Evolutionary conservation across 257 asterid genomes (phyloP), one percentile per base, ranked within the genome.

Genomic region (Thymus quinquecostatus): DNA sequence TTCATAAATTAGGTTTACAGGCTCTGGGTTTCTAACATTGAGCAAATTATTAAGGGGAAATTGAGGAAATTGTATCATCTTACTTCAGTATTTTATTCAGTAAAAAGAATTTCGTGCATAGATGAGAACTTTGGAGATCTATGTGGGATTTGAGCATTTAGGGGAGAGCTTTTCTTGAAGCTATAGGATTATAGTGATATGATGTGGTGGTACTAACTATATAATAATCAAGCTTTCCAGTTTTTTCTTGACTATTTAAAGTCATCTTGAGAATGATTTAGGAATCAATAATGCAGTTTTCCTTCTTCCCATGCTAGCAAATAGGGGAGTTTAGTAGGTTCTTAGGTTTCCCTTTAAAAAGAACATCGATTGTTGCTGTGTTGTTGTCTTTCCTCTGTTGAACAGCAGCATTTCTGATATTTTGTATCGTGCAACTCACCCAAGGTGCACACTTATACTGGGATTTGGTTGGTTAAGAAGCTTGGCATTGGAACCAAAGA

Each of bases 211-310:
- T 28, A 63, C 51, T 61, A 55, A 11, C 11, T 11, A 12, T 48
- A 32, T 21, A 2, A 38, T 10, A 51, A 21, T 10, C 64, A 3
- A 40, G 40, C 41, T 27, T 48, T 45, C 53, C 27, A 33, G 10
- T 29, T 21, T 36, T 10, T 12, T 30, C 14, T 8, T 49, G 8
- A 8, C 48, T 8, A 33, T 59, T 59, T 28, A 50, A 32, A 30
- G 59, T 59, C 12, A 36, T 60, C 53, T 48, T 12, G 10, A 44
- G 75, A 70, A 30, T 41, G 21, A 70, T 10, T 45, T 59, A 9
- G 48, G 68, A 58, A n/a, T 57, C 45, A 40, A 10, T 10, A 6
- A 33, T n/a, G 68, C 68, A 59, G 28, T 6, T 58, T 38, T 50
- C 50, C 38, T 68, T 55, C 28, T 1, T 12, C 28, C 0, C 36